Percentiles rank a stretch among this genome's conserved stretches.
Evolutionary conservation across 345 rosid species (phyloP).

Genomic region (Salix exigua): DNA sequence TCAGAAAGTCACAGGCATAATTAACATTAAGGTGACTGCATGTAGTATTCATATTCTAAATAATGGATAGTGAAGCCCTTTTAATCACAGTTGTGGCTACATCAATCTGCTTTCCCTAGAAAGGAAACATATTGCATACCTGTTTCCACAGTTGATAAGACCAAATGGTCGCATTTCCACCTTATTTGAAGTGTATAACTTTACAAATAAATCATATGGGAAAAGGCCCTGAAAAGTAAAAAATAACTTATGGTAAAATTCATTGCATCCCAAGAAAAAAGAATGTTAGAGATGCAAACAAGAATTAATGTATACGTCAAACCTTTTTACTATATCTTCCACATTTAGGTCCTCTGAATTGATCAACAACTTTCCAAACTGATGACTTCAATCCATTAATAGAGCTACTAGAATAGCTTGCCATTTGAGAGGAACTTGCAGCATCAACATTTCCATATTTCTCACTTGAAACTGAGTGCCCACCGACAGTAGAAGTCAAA

Average conservation of each 20-base stretch:
- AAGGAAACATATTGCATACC: conserved; percentile 34
- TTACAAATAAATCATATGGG: conserved; percentile 72
- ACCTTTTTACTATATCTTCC: conserved; percentile 71
- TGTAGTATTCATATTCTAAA: not conserved
- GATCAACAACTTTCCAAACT: conserved; percentile 59
- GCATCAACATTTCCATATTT: conserved; percentile 35
- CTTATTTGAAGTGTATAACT: conserved; percentile 65
- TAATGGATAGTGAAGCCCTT: not conserved
- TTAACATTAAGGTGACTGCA: not conserved
- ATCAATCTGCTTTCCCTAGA: conserved; percentile 1
- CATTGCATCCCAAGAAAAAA: not conserved
- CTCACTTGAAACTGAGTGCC: conserved; percentile 29
- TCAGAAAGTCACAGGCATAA: not conserved
- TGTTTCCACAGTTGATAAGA: conserved; percentile 85
- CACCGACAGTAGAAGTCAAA: conserved; percentile 27
- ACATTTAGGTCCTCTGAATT: conserved; percentile 52
- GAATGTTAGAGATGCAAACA: not conserved
- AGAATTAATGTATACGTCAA: conserved; percentile 10
- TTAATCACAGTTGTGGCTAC: conserved; percentile 2
- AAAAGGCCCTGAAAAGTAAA: conserved; percentile 60
- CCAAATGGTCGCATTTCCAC: conserved; percentile 79
- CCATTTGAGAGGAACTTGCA: conserved; percentile 22
- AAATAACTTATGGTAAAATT: conserved; percentile 7
- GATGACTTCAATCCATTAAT: conserved; percentile 55
- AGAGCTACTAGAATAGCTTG: conserved; percentile 35